Evolutionary conservation across 208 protist species (phyloP).

Genomic region (Entamoeba invadens): DNA sequence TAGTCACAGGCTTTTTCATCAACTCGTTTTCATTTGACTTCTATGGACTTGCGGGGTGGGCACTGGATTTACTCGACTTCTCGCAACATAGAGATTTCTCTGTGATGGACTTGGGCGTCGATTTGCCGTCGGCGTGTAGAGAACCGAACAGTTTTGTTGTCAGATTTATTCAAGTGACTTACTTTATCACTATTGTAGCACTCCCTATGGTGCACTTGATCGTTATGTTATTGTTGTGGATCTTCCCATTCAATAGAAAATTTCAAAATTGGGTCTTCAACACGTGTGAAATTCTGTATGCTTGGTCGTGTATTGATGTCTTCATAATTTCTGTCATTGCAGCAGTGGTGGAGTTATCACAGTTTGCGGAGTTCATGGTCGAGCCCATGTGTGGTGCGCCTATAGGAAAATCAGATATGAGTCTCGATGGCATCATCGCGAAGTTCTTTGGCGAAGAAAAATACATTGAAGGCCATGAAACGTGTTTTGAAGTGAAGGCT

Average conservation of each 20-base stretch:
- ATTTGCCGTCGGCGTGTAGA: neutral
- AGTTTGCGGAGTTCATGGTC: constrained; percentile 67
- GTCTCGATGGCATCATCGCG: neutral
- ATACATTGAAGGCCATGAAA: neutral
- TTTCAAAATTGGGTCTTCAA: constrained; percentile 20
- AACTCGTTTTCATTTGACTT: neutral
- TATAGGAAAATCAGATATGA: neutral
- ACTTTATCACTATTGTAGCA: neutral
- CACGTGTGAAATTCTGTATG: constrained; percentile 50
- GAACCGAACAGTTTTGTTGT: neutral
- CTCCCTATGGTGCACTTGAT: neutral
- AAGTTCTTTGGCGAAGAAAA: neutral
- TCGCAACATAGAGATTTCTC: neutral
- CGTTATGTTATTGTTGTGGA: neutral
- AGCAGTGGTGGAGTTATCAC: constrained; percentile 61
- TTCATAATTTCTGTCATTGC: constrained; percentile 62
- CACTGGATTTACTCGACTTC: neutral
- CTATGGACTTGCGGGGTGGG: neutral
- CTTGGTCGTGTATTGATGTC: constrained; percentile 66
- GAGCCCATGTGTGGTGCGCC: constrained; percentile 25
- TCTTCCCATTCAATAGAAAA: neutral
- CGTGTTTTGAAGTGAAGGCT: neutral
- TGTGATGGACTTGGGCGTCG: neutral
- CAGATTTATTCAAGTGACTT: neutral
- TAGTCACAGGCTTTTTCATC: neutral